These are phyloP conservation scores for Monosporascus sp. DNA, from an alignment of 2,329 filamentous ascomycete species.

Conservation along the genomic window DNA sequence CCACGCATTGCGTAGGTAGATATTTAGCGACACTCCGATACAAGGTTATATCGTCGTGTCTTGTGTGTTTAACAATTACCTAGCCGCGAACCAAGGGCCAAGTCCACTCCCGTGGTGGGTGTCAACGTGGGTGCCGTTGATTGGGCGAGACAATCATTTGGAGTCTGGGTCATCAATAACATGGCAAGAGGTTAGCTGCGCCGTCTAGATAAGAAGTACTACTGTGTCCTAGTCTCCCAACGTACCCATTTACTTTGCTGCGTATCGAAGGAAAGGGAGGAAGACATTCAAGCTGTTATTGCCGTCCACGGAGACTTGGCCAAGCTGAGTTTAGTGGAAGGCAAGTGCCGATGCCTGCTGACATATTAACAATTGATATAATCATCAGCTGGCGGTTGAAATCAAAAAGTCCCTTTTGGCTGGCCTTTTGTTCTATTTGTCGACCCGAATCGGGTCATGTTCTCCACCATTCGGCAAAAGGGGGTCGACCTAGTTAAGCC, in stretches of 20 bases:
- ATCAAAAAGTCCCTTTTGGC: not conserved
- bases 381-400: not conserved
- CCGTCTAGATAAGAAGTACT: slow-evolving; percentile 17
- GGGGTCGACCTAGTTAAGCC: not conserved
- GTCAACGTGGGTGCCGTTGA: slow-evolving; percentile 28
- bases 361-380: not conserved
- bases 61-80: slow-evolving; percentile 13
- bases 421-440: not conserved
- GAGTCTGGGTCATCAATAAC: slow-evolving; percentile 13
- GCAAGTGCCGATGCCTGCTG: not conserved
- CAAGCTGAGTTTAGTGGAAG: not conserved
- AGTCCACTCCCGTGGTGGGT: slow-evolving; percentile 21
- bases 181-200: slow-evolving; percentile 20
- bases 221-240: slow-evolving; percentile 3
- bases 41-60: slow-evolving; percentile 10
- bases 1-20: too few species aligned
- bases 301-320: not conserved
- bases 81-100: slow-evolving; percentile 15
- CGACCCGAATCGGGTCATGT: not conserved
- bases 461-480: not conserved
- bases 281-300: not conserved
- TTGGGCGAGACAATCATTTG: slow-evolving; percentile 19
- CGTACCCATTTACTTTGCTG: not conserved
- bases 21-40: too few species aligned
- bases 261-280: not conserved